phyloP scores from a whole-genome alignment of 106 monocot species.

The Apostasia ramifera region DNA sequence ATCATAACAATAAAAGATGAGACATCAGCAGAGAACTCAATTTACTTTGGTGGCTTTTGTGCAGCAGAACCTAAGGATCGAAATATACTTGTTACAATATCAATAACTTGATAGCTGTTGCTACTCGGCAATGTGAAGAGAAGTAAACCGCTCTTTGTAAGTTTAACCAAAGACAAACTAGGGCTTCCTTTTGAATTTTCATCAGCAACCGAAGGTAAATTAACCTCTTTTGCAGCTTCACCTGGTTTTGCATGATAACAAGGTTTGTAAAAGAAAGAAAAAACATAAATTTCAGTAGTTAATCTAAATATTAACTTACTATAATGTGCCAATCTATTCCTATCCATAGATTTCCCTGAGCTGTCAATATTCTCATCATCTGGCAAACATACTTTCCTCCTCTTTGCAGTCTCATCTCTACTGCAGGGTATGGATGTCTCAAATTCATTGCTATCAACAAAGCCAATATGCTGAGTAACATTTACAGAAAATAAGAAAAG shows the following conservation, averaged over 20 bases:
- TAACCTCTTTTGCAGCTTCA: slow-evolving; percentile 13
- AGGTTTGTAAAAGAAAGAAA: background rate
- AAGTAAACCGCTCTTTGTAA: slow-evolving; percentile 74
- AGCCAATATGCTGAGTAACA: slow-evolving; percentile 37
- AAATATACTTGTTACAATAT: slow-evolving; percentile 50
- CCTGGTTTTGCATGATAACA: slow-evolving; percentile 17
- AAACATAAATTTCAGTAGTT: background rate
- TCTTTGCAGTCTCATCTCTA: slow-evolving; percentile 35
- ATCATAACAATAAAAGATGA: no score
- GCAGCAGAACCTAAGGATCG: slow-evolving; percentile 40
- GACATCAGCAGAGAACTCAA: no score
- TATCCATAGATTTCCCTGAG: slow-evolving; percentile 7
- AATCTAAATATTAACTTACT: slow-evolving; percentile 20
- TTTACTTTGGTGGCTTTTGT: slow-evolving; percentile 62
- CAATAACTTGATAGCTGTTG: slow-evolving; percentile 25
- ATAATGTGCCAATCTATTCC: slow-evolving; percentile 14
- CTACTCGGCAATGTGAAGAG: slow-evolving; percentile 56
- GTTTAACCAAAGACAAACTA: slow-evolving; percentile 70
- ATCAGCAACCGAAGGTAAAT: slow-evolving; percentile 6
- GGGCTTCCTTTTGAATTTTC: slow-evolving; percentile 9
- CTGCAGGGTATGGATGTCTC: slow-evolving; percentile 15
- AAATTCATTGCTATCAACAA: slow-evolving; percentile 6
- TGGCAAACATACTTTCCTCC: slow-evolving; percentile 43
- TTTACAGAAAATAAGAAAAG: background rate
- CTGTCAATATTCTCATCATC: slow-evolving; percentile 12